A percentile compares a stretch with the other conserved stretches of the same genome.
Evolutionary conservation across 2,329 filamentous ascomycete genomes (phyloP).

Genomic region (Fusarium praegraminearum): DNA sequence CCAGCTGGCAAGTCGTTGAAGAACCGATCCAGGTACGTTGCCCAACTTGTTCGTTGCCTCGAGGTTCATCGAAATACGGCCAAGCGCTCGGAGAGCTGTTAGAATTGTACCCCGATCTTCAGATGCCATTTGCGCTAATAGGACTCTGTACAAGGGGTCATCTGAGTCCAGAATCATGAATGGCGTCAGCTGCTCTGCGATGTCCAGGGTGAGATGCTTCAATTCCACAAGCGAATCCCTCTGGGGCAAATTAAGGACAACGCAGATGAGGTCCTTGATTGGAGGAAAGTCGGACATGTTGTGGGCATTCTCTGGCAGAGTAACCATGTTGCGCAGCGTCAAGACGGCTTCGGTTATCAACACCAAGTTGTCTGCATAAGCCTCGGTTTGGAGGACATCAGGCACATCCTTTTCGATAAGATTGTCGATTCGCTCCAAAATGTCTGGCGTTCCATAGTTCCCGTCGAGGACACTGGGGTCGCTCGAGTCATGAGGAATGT

Average conservation of each 20-base stretch:
- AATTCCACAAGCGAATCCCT: slow-evolving; percentile 81
- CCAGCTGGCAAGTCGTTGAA: slow-evolving; percentile 79
- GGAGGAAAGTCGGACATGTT: slow-evolving; percentile 82
- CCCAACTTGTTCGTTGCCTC: slow-evolving; percentile 82
- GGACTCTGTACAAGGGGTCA: slow-evolving; percentile 82
- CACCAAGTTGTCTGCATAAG: slow-evolving; percentile 77
- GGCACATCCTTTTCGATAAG: slow-evolving; percentile 70
- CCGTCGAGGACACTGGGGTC: slow-evolving; percentile 60
- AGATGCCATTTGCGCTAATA: slow-evolving; percentile 73
- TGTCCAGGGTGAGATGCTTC: slow-evolving; percentile 91
- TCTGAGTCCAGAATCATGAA: slow-evolving; percentile 78
- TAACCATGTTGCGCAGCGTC: slow-evolving; percentile 95
- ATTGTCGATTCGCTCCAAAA: slow-evolving; percentile 75
- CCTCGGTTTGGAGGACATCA: slow-evolving; percentile 78
- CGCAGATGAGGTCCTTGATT: slow-evolving; percentile 84
- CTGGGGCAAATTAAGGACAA: slow-evolving; percentile 81
- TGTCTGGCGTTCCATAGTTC: slow-evolving; percentile 63
- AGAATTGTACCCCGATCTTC: slow-evolving; percentile 86
- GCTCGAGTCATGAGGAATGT: slow-evolving; percentile 63
- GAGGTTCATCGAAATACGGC: slow-evolving; percentile 88
- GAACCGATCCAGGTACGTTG: slow-evolving; percentile 72
- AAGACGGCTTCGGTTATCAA: slow-evolving; percentile 87
- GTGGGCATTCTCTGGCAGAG: slow-evolving; percentile 86
- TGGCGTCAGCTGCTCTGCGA: slow-evolving; percentile 88
- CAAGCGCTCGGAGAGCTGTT: slow-evolving; percentile 82